These are phyloP conservation scores for Yarrowia deformans DNA, from an alignment of 805 yeast species.

Conservation along the genomic window DNA sequence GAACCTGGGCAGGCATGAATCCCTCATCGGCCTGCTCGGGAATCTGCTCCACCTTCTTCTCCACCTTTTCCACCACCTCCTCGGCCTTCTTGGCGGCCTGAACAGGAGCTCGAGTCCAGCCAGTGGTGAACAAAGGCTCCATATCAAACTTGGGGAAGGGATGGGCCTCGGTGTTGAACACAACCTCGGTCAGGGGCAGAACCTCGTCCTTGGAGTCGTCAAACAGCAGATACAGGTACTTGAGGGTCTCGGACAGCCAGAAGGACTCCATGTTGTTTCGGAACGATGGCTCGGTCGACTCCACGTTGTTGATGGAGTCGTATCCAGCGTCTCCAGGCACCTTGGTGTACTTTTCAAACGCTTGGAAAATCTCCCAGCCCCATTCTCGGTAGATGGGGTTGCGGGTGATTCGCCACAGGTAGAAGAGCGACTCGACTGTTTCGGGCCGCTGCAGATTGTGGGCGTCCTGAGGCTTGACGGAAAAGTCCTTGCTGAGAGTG, in stretches of 20 bases:
- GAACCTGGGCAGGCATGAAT: constrained; percentile 25
- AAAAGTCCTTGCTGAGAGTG: constrained; percentile 63
- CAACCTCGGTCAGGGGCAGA: constrained; percentile 70
- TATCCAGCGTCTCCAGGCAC: constrained; percentile 60
- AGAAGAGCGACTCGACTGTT: constrained; percentile 86
- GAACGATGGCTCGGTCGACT: constrained; percentile 58
- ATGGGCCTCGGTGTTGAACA: constrained; percentile 93
- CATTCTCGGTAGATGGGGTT: constrained; percentile 83
- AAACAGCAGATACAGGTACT: constrained; percentile 80
- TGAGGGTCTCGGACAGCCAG: constrained; percentile 93
- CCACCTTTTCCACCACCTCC: neutral
- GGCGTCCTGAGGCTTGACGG: constrained; percentile 71
- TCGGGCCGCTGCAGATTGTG: constrained; percentile 94
- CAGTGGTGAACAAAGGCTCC: constrained; percentile 62
- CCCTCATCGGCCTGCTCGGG: neutral
- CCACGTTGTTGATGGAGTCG: constrained; percentile 72
- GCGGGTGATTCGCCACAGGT: constrained; percentile 78
- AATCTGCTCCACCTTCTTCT: constrained; percentile 6
- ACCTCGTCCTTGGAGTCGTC: constrained; percentile 56
- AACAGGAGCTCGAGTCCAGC: constrained; percentile 55
- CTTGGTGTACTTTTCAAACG: constrained; percentile 66
- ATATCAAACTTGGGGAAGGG: constrained; percentile 79
- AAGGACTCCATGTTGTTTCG: constrained; percentile 86
- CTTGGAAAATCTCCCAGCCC: constrained; percentile 86
- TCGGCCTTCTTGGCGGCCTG: constrained; percentile 11